phyloP scores from a whole-genome alignment of 2,329 filamentous ascomycete species.

The Nothomitra cinnamomea region DNA sequence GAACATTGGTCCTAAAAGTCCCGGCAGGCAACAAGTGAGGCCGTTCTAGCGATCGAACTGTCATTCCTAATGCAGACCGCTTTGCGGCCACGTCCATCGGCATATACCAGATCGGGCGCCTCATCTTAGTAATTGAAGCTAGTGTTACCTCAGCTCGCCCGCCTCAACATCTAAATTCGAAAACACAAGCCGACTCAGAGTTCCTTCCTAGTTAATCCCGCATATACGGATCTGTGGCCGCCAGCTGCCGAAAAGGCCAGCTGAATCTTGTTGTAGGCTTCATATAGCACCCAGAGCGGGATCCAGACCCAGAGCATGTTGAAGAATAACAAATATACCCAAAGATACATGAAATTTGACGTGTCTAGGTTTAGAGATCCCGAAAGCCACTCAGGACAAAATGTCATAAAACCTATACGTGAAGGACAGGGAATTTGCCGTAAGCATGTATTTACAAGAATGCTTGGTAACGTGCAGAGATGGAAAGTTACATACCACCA shows the following conservation, averaged over 20 bases:
- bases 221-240: no score
- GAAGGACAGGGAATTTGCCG: neutral
- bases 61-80: no score
- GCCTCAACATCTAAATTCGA: no score
- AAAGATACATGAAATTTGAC: conserved; percentile 42
- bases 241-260: conserved; percentile 12
- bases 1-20: no score
- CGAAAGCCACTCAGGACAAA: conserved; percentile 46
- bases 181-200: no score
- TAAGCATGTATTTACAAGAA: neutral
- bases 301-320: conserved; percentile 46
- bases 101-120: no score
- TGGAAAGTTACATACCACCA: conserved; percentile 25
- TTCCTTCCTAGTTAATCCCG: no score
- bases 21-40: no score
- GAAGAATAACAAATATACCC: conserved; percentile 47
- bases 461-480: neutral
- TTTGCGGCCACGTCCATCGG: no score
- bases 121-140: no score
- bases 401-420: conserved; percentile 41
- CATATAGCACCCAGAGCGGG: conserved; percentile 38
- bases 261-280: conserved; percentile 29
- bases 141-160: no score
- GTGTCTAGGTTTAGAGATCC: conserved; percentile 39
- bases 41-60: no score